Evolutionary conservation across 306 rosid species (phyloP), one percentile per base, ranked within the genome.

Genomic region (Leucaena leucocephala): DNA sequence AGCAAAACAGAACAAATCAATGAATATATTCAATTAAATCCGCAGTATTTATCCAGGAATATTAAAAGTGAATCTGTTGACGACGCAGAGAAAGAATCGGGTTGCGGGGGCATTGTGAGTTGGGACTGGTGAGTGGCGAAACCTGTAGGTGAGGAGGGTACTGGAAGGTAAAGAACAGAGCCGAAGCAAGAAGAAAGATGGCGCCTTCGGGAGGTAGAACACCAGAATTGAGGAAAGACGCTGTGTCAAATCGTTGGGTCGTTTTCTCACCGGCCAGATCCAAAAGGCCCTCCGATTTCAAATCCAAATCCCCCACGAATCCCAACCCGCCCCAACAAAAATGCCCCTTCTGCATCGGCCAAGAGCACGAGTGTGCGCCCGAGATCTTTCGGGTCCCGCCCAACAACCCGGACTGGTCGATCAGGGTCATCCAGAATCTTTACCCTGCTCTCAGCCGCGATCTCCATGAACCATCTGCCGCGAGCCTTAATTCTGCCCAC

Each of bases 271-370:
- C 89, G 0, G 90, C 90, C 61, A 81, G 89, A 71, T 84, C 90
- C 14, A 84, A 89, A 46, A 88, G 6, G 13, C 92, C 90, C 13
- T 84, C 87, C 33, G 92, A 89, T 70, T 89, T 84, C 86, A 86
- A 89, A 81, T 88, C 93, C 82, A 93, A 91, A 45, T 81, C 88
- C 13, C 92, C 92, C 50, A 48, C 91, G 0, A 76, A 82, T 77
- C 72, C 80, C 13, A 59, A 34, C 52, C 76, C 72, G 7, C 44
- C 78, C 0, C 67, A 69, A 44, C 90, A 89, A 40, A 50, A 72
- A 13, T 93, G 98, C 82, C 94, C 98, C 72, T 91, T 91, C 84
- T 93, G 98, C 82, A 81, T 88, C 52, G 97, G 98, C 79, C 89
- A 82, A 45, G 94, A 93, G 84, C 90, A 89, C 81, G 79, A 83